A percentile compares a stretch with the other conserved stretches of the same genome.
phyloP scores from a whole-genome alignment of 768 basidiomycete species.

The Boletus patriciae region DNA sequence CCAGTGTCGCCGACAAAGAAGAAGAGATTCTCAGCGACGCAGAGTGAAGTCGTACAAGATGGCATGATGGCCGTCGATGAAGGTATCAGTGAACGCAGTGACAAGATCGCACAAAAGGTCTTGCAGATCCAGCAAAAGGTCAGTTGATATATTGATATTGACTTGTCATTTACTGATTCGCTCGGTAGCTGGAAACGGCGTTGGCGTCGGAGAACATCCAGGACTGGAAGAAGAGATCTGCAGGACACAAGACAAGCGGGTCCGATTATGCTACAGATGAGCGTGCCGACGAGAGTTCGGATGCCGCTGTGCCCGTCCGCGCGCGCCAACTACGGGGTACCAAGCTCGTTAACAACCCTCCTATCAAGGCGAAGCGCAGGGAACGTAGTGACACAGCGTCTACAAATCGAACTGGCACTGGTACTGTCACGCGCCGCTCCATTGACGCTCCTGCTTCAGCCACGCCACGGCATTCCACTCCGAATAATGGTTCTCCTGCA shows the following conservation, averaged over 20 bases:
- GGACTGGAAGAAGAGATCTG: constrained; percentile 33
- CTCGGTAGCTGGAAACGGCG: constrained; percentile 68
- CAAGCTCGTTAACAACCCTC: constrained; percentile 35
- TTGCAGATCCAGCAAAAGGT: constrained; percentile 91
- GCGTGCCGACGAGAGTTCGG: constrained; percentile 60
- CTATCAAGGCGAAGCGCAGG: constrained; percentile 42
- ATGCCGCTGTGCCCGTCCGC: constrained; percentile 41
- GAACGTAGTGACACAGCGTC: constrained; percentile 64
- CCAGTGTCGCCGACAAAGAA: constrained; percentile 48
- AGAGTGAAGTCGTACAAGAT: constrained; percentile 63
- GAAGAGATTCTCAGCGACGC: constrained; percentile 79
- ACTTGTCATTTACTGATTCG: constrained; percentile 6
- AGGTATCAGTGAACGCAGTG: constrained; percentile 80
- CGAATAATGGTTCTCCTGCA: constrained; percentile 27
- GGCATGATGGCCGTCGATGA: constrained; percentile 87
- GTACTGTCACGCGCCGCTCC: constrained; percentile 28
- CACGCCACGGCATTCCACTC: constrained; percentile 32
- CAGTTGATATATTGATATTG: constrained; percentile 16
- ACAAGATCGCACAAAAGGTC: constrained; percentile 86
- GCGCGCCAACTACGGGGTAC: constrained; percentile 41
- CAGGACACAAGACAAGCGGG: constrained; percentile 21
- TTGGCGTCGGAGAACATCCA: constrained; percentile 55
- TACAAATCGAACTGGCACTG: constrained; percentile 51
- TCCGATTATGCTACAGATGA: constrained; percentile 41
- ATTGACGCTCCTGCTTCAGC: constrained; percentile 24